A percentile compares a stretch with the other conserved stretches of the same genome.
phyloP scores from a whole-genome alignment of 2,329 filamentous ascomycete genomes.

The Alternaria ethzedia region DNA sequence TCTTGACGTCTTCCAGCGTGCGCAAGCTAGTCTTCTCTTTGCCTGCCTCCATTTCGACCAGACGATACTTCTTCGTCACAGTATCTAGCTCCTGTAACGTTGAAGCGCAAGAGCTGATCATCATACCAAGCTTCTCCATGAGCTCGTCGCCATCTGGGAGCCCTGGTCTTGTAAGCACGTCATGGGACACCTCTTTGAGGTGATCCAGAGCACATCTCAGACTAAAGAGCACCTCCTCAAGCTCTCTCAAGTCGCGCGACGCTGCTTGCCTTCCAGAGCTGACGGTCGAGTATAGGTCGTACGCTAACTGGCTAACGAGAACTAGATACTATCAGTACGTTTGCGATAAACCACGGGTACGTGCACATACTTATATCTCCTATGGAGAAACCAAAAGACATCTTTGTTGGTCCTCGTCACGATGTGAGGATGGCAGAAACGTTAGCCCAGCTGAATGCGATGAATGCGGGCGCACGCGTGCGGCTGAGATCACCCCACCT shows the following conservation, averaged over 20 bases:
- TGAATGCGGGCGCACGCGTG: background rate
- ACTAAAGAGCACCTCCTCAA: background rate
- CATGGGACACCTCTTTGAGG: background rate
- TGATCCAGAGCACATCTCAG: background rate
- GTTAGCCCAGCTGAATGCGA: background rate
- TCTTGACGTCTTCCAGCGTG: background rate
- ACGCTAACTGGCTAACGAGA: background rate
- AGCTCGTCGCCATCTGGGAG: background rate
- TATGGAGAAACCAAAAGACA: background rate
- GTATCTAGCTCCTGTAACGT: background rate
- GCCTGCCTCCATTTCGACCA: accelerated
- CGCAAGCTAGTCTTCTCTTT: background rate
- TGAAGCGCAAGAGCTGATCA: background rate
- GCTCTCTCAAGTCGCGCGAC: background rate
- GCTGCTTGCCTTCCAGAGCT: background rate
- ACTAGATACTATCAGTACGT: background rate
- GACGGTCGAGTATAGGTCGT: background rate
- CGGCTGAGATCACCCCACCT: background rate
- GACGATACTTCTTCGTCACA: background rate
- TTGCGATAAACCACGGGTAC: background rate
- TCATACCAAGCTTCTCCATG: background rate
- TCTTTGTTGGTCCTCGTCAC: background rate
- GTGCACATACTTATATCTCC: background rate
- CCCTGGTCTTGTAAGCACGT: background rate
- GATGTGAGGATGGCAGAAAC: accelerated